Evolutionary conservation across 306 rosid species (phyloP).

Genomic region (Myrica gale): DNA sequence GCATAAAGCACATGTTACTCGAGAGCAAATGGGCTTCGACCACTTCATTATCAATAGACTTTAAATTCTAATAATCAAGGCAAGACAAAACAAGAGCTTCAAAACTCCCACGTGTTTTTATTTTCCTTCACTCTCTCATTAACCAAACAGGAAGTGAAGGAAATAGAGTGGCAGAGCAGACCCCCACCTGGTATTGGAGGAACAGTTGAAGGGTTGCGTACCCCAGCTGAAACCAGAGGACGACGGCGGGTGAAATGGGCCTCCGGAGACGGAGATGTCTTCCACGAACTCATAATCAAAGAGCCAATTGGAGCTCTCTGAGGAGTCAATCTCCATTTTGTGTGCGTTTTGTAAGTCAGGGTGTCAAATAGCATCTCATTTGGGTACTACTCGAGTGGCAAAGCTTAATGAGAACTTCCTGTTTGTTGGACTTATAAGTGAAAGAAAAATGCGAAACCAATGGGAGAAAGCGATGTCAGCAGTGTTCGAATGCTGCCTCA

Average conservation of each 20-base stretch:
- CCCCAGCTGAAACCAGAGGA: conserved; percentile 52
- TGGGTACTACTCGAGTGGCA: neutral
- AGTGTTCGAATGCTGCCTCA: neutral
- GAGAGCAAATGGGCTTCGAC: too few species aligned
- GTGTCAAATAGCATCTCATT: neutral
- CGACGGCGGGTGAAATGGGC: conserved; percentile 41
- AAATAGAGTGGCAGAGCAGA: conserved; percentile 6
- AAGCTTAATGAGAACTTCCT: neutral
- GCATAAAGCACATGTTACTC: too few species aligned
- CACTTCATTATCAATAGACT: too few species aligned
- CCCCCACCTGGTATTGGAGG: conserved; percentile 47
- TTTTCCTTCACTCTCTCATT: neutral
- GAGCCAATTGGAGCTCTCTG: conserved; percentile 51
- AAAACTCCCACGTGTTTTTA: neutral
- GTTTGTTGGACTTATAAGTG: conserved; percentile 1
- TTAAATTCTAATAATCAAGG: neutral
- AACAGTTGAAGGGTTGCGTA: conserved; percentile 36
- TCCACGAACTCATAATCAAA: conserved; percentile 46
- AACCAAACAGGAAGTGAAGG: conserved; percentile 23
- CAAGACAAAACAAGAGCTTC: neutral
- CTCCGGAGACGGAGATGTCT: conserved; percentile 37
- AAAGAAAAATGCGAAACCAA: neutral
- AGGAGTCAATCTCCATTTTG: conserved; percentile 47
- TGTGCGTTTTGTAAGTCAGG: neutral
- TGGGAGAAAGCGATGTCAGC: neutral